Conservation (phyloP, 2,329 filamentous ascomycete species). For the Claviceps capensis region DNA sequence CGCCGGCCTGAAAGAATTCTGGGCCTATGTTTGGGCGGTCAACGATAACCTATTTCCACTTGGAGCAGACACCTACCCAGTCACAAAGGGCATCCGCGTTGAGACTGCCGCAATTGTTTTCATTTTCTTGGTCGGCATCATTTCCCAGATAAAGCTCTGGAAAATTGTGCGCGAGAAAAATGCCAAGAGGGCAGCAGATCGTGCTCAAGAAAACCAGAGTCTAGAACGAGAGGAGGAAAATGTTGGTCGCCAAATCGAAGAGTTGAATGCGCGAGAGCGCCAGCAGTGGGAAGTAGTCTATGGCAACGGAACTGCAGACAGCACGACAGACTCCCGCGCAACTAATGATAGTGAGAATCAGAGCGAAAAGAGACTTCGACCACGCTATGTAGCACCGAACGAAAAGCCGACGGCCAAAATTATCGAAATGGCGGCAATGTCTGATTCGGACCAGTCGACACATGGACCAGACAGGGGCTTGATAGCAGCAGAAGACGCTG, state of each 20-base stretch:
- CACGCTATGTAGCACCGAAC: slow-evolving; percentile 22
- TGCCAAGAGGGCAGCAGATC: slow-evolving; percentile 35
- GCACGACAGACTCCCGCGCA: slow-evolving; percentile 25
- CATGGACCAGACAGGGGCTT: slow-evolving; percentile 22
- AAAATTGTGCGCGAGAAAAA: slow-evolving; percentile 56
- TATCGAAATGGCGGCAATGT: slow-evolving; percentile 44
- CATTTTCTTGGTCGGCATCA: slow-evolving; percentile 57
- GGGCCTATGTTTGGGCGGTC: slow-evolving; percentile 79
- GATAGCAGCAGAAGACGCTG: slow-evolving; percentile 26
- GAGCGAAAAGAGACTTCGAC: slow-evolving; percentile 29
- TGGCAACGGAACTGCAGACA: slow-evolving; percentile 39
- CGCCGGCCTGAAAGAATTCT: slow-evolving; percentile 91
- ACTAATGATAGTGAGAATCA: slow-evolving; percentile 37
- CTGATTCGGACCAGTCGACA: slow-evolving; percentile 17
- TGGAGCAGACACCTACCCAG: slow-evolving; percentile 62
- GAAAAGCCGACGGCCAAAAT: slow-evolving; percentile 26
- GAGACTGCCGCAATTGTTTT: slow-evolving; percentile 70
- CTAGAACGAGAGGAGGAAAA: slow-evolving; percentile 54
- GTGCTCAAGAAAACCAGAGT: slow-evolving; percentile 36
- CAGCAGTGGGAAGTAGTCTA: slow-evolving; percentile 67
- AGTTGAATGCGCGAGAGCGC: slow-evolving; percentile 46
- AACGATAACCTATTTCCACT: slow-evolving; percentile 72
- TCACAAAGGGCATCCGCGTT: slow-evolving; percentile 75
- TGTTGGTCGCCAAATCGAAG: slow-evolving; percentile 53
- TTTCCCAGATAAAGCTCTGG: slow-evolving; percentile 82